Base-by-base conservation (phyloP, 148 eudicot genomes). In the Rhododendron molle region DNA sequence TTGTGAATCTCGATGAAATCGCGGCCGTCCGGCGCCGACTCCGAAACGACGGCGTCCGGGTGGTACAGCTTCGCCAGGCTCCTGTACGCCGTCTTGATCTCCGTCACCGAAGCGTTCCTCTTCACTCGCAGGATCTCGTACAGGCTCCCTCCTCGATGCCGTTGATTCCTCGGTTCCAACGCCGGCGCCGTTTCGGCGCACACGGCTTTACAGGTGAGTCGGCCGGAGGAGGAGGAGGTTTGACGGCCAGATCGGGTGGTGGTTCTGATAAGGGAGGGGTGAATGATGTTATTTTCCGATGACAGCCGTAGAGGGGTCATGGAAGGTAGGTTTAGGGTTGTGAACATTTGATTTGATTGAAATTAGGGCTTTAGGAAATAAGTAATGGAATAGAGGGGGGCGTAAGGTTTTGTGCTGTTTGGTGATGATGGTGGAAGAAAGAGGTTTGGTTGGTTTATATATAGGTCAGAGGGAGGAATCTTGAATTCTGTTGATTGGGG, bases 41-140 rank as follows among this genome's bases (percentile, higher is more conserved):
- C 60, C 60, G 88, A 89, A 1, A 84, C 50, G 16, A 76, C 60
- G 5, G 86, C 89, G 77, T 93, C 98, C 8, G 96, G 98, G n/a
- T 94, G 96, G 83, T 90, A 91, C 34, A 86, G 4, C 89, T 94
- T 94, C 0, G 96, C 98, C 50, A 94, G 81, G 81, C 84, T 88
- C 26, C 98, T 89, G 81, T 93, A 94, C 12, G 96, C 98, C 67
- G 93, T 58, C 86, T 94, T 94, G 65, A 94, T 93, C 87, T 94
- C 96, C 78, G 49, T 15, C 76, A 83, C 62, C n/a, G 95, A 90
- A 0, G 98, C 96, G 83, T 86, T 87, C 5, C 80, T 85, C 21
- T 85, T 87, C 32, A 94, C 88, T 3, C 90, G 84, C 15, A 94
- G 90, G 10, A 94, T 90, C 54, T 94, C 94, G 89, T 94, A 94